A percentile compares a stretch with the other conserved stretches of the same genome.
Conservation (phyloP, 306 rosid species). For the Cotoneaster glaucophyllus region DNA sequence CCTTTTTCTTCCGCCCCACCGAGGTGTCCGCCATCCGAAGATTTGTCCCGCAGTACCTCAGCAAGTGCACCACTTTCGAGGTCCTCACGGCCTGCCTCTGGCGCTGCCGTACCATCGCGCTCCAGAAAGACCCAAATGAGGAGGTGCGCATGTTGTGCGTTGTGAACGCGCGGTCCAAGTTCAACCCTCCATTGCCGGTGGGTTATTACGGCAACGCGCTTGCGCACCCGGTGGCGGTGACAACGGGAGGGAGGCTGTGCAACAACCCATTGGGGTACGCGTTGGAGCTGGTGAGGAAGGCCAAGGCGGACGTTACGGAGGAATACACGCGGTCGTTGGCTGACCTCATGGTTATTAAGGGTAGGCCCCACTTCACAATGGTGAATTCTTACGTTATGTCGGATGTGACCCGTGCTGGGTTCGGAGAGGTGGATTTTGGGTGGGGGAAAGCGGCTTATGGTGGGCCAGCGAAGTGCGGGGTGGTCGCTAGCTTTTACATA, state of each 20-base stretch:
- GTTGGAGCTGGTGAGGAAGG: conserved; percentile 39
- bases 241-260: conserved; percentile 32
- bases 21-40: conserved; percentile 39
- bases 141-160: conserved; percentile 47
- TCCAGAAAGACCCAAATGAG: conserved; percentile 16
- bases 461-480: conserved; percentile 42
- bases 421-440: conserved; percentile 45
- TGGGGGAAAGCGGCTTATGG: conserved; percentile 54
- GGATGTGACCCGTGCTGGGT: conserved; percentile 44
- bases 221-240: conserved; percentile 32
- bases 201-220: conserved; percentile 59
- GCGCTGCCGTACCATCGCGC: conserved; percentile 49
- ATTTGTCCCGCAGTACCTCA: conserved; percentile 21
- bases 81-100: conserved; percentile 42
- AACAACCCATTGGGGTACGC: conserved; percentile 42
- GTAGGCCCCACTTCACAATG: conserved; percentile 36
- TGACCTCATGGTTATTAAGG: conserved; percentile 35
- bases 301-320: conserved; percentile 35
- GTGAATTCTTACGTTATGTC: conserved; percentile 40
- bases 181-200: conserved; percentile 41
- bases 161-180: conserved; percentile 29
- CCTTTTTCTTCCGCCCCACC: conserved; percentile 40
- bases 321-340: conserved; percentile 56
- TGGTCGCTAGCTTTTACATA: conserved; percentile 31
- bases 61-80: conserved; percentile 33